phyloP scores from a whole-genome alignment of 345 rosid genomes.

The Acer negundo region DNA sequence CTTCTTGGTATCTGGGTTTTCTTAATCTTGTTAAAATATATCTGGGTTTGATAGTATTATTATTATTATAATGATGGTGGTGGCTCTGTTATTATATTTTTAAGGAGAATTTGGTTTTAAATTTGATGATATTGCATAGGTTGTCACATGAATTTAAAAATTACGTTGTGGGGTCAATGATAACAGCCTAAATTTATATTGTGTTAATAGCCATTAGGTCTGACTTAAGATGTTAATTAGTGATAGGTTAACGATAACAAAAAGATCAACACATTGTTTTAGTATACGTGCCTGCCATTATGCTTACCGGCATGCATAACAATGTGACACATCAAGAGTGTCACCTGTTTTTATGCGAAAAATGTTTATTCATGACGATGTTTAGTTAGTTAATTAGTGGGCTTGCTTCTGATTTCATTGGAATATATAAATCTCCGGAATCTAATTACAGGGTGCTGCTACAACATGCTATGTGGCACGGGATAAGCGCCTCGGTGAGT shows the following conservation, averaged over 20 bases:
- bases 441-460: constrained; percentile 36
- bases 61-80: neutral
- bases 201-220: no score
- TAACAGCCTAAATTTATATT: no score
- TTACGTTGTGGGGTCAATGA: neutral
- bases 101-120: neutral
- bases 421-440: neutral
- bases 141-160: neutral
- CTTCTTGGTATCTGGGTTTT: neutral
- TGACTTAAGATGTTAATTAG: no score
- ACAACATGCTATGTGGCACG: constrained; percentile 65
- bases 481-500: constrained; percentile 51
- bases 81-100: no score
- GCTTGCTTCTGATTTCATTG: neutral
- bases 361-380: neutral
- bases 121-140: neutral
- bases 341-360: no score
- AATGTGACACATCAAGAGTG: no score
- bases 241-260: no score
- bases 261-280: no score
- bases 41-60: neutral
- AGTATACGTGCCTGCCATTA: no score
- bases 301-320: no score
- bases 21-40: neutral
- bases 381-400: neutral